Evolutionary conservation across 306 rosid species (phyloP).

Genomic region (Spatholobus suberectus): DNA sequence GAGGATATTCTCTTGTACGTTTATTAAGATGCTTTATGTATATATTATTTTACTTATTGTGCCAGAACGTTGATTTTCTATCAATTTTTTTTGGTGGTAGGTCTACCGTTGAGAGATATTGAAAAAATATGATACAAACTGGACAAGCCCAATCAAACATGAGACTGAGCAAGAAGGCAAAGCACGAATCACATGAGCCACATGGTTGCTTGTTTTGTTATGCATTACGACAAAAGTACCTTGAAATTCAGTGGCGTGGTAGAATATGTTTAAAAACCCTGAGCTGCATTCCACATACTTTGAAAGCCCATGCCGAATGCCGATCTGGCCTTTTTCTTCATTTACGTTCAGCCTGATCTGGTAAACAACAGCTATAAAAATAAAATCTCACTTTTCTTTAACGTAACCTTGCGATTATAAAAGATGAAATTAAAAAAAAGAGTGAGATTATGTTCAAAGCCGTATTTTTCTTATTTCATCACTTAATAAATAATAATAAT

Average conservation of each 20-base stretch:
- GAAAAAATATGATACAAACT: background rate
- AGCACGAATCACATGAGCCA: background rate
- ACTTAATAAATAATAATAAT: background rate
- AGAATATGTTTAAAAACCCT: background rate
- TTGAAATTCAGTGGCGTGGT: too few species aligned
- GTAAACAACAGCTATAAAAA: background rate
- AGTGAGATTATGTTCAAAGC: background rate
- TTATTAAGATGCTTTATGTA: background rate
- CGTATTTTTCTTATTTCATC: background rate
- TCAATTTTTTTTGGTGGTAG: background rate
- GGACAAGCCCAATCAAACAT: too few species aligned
- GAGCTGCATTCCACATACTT: slow-evolving; percentile 40
- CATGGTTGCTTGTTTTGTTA: background rate
- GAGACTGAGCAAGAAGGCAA: too few species aligned
- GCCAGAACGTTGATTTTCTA: background rate
- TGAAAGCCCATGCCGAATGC: too few species aligned
- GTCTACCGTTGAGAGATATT: background rate
- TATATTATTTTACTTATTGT: background rate
- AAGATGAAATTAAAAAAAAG: background rate
- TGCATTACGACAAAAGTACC: slow-evolving; percentile 1
- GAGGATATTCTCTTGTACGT: background rate
- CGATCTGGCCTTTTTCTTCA: slow-evolving; percentile 17
- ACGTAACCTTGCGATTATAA: background rate
- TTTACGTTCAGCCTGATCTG: background rate
- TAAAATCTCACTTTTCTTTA: background rate